phyloP scores from a whole-genome alignment of 2,329 filamentous ascomycete genomes.

The Cordyceps cateniannulata region DNA sequence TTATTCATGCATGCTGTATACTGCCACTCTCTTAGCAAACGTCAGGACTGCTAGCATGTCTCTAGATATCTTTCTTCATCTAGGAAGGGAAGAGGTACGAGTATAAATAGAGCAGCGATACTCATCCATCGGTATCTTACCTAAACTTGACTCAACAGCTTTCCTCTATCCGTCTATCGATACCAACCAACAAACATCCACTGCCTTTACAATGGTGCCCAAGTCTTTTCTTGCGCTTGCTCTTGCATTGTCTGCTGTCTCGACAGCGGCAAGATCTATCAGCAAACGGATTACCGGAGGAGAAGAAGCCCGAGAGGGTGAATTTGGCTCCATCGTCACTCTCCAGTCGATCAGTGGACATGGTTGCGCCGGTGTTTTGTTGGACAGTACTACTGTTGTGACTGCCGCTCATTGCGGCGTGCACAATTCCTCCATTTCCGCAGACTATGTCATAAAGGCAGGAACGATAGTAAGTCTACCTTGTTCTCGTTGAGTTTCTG shows the following conservation, averaged over 20 bases:
- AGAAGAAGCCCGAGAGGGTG: not conserved
- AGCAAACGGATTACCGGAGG: not conserved
- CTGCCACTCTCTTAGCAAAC: no score
- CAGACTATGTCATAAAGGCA: not conserved
- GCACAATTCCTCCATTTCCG: not conserved
- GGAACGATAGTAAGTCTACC: not conserved
- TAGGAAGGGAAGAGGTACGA: not conserved
- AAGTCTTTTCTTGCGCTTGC: not conserved
- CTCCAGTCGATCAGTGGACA: not conserved
- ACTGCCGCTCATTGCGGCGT: not conserved
- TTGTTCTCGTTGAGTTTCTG: no score
- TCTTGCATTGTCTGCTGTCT: not conserved
- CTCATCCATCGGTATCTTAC: not conserved
- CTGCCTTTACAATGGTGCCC: not conserved
- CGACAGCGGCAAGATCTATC: not conserved
- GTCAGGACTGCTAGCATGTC: no score
- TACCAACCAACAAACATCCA: not conserved
- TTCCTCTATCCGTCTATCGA: not conserved
- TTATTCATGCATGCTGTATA: no score
- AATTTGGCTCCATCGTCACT: not conserved
- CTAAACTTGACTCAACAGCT: not conserved
- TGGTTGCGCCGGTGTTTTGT: not conserved
- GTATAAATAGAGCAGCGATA: not conserved
- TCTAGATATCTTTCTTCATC: no score
- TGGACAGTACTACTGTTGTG: not conserved